Percentiles rank a stretch among this genome's conserved stretches.
Evolutionary conservation across 768 basidiomycete species (phyloP).

Genomic region (Chalciporus pseudorubinellus): DNA sequence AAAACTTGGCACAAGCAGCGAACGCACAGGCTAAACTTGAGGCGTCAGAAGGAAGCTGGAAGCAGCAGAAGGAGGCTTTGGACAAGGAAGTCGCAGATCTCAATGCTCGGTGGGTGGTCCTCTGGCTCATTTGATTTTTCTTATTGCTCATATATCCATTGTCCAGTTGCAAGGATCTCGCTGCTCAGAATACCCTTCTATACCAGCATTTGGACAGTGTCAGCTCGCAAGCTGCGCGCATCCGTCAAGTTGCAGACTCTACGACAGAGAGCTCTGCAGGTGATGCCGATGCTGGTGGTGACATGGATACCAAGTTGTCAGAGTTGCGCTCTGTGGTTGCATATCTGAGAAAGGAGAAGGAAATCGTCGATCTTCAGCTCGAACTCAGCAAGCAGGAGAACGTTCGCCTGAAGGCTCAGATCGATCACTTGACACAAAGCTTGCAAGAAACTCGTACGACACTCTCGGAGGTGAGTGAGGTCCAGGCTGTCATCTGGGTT

Average conservation of each 20-base stretch:
- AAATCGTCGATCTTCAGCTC: constrained; percentile 85
- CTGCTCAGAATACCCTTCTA: constrained; percentile 70
- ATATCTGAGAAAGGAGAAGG: constrained; percentile 87
- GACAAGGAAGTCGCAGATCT: constrained; percentile 78
- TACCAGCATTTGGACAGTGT: constrained; percentile 85
- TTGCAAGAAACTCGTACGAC: constrained; percentile 69
- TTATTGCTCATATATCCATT: not conserved
- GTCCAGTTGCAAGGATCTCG: constrained; percentile 67
- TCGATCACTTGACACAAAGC: constrained; percentile 67
- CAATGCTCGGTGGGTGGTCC: constrained; percentile 53
- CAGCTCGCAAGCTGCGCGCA: constrained; percentile 78
- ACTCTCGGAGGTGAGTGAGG: constrained; percentile 60
- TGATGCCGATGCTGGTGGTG: constrained; percentile 47
- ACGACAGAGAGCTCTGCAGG: constrained; percentile 37
- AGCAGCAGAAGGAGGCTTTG: constrained; percentile 69
- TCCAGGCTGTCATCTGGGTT: no score
- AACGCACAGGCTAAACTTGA: constrained; percentile 72
- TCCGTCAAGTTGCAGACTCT: constrained; percentile 65
- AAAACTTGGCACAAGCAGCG: constrained; percentile 60
- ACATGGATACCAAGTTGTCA: constrained; percentile 60
- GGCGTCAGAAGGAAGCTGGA: constrained; percentile 78
- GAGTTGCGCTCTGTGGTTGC: constrained; percentile 77
- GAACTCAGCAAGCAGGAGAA: constrained; percentile 80
- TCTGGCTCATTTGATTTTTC: not conserved
- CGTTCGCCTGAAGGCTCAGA: constrained; percentile 66